Base-by-base conservation (phyloP, 495 filamentous ascomycete species). In the Penicillium antarcticum region DNA sequence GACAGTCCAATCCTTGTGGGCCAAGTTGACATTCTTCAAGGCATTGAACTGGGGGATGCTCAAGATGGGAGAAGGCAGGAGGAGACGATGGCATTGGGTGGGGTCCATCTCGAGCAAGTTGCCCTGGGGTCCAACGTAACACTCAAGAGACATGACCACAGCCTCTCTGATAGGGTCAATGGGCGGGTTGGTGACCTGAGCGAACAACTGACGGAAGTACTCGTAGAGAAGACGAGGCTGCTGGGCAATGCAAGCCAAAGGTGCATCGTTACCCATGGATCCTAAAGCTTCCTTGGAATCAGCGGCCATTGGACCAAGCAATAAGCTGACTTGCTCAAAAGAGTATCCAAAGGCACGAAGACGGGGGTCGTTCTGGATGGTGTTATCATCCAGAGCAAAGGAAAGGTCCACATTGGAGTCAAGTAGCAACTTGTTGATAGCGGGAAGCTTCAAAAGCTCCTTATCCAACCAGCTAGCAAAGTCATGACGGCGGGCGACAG, bases 261-360 rank as follows among this genome's bases (percentile, higher is more conserved):
- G 94, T 34, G 91, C 90, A 78, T 99, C 94, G 67, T 99, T 99
- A 58, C 94, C 94, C 94, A 99, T 99, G 48, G 94, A 99, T 31
- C 94, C 94, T 23, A 99, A 80, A n/a, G 94, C 95, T 71, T 99
- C 94, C 75, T 99, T 99, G 41, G 96, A 95, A 57, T 99, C 94
- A 23, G 92, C 91, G 50, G 91, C 94, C 94, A 99, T 99, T 8
- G 94, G 94, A 17, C 87, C 95, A 23, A 99, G 81, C 9, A 99
- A 76, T 67, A 99, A 72, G 68, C 87, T 95, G 66, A 99, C 88
- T 68, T 99, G 94, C 71, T 99, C 94, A 53, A 96, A 89, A 24
- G 94, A 95, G 66, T 97, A 99, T 12, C 95, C 95, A 61, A 95
- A 97, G 8, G 92, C 89, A 52, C 85, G 85, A 41, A 99, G 74